A percentile compares a stretch with the other conserved stretches of the same genome.
Conservation (phyloP, 108 stramenopile species). For the Thalassiosira profunda region DNA sequence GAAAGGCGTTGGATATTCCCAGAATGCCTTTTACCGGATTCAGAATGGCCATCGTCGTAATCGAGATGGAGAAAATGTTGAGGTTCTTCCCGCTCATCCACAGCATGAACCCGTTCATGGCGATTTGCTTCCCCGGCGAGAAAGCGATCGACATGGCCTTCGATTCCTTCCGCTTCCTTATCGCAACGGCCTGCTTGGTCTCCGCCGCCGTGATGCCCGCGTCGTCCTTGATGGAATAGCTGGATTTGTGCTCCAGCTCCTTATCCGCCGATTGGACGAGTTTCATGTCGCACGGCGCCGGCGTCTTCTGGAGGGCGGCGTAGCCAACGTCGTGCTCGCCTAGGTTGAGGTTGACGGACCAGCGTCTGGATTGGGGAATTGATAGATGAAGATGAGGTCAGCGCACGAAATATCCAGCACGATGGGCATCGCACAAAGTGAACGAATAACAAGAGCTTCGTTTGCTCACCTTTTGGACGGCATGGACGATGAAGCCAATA, state of each 20-base stretch:
- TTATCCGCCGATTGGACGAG: conserved; percentile 38
- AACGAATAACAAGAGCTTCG: too few relatives aligned
- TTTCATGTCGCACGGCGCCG: conserved; percentile 37
- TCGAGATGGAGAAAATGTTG: conserved; percentile 94
- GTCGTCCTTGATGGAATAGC: conserved; percentile 30
- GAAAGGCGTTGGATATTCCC: conserved; percentile 63
- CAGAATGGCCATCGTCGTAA: conserved; percentile 86
- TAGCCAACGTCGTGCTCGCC: conserved; percentile 51
- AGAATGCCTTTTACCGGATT: conserved; percentile 85
- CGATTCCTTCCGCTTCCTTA: conserved; percentile 60
- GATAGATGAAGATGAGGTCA: not conserved
- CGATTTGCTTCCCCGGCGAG: conserved; percentile 86
- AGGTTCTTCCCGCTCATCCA: conserved; percentile 95
- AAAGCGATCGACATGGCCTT: conserved; percentile 91
- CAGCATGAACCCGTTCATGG: conserved; percentile 97
- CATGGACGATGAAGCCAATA: too few relatives aligned
- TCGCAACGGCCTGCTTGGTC: conserved; percentile 54
- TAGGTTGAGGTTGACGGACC: conserved; percentile 60
- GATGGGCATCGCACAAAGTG: too few relatives aligned
- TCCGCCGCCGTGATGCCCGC: conserved; percentile 26
- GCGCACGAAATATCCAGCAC: too few relatives aligned
- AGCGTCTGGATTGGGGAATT: conserved; percentile 27
- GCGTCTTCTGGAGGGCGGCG: conserved; percentile 35
- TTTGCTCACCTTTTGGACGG: too few relatives aligned
- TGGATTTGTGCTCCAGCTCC: conserved; percentile 41